These are phyloP conservation scores for Hortiboletus flavorubellus DNA, from an alignment of 768 basidiomycete genomes.

Conservation along the genomic window DNA sequence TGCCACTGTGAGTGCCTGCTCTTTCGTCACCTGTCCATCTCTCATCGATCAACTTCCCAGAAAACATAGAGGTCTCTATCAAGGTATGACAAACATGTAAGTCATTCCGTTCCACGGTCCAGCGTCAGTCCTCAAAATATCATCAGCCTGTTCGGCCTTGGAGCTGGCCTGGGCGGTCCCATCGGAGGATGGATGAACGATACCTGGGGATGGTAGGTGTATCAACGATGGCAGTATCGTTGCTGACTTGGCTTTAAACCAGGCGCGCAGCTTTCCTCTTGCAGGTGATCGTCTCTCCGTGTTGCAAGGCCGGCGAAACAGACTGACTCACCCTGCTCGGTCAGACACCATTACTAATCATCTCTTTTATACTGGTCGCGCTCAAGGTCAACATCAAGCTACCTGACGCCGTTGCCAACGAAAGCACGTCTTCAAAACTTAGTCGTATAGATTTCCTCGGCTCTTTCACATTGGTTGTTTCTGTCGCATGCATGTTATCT, in stretches of 20 bases:
- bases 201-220: conserved; percentile 73
- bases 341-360: conserved; percentile 73
- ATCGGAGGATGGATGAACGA: conserved; percentile 86
- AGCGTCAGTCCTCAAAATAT: conserved; percentile 9
- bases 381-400: conserved; percentile 77
- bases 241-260: conserved; percentile 14
- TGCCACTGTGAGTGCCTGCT: conserved; percentile 65
- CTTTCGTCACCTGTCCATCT: not conserved
- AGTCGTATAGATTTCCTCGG: conserved; percentile 84
- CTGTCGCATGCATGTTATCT: conserved; percentile 67
- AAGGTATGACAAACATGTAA: conserved; percentile 88
- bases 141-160: conserved; percentile 75
- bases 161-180: conserved; percentile 77
- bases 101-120: conserved; percentile 17
- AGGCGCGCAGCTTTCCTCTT: conserved; percentile 87
- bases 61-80: conserved; percentile 85
- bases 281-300: conserved; percentile 50
- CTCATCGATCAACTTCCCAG: conserved; percentile 34
- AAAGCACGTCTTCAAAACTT: conserved; percentile 59
- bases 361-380: conserved; percentile 68
- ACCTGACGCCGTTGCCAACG: conserved; percentile 61
- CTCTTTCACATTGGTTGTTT: conserved; percentile 71
- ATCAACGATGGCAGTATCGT: not conserved
- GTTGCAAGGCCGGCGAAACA: not conserved
- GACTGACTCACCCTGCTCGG: conserved; percentile 13